These are phyloP conservation scores for Pythium sp. DNA, from an alignment of 352 stramenopile species.

Conservation along the genomic window DNA sequence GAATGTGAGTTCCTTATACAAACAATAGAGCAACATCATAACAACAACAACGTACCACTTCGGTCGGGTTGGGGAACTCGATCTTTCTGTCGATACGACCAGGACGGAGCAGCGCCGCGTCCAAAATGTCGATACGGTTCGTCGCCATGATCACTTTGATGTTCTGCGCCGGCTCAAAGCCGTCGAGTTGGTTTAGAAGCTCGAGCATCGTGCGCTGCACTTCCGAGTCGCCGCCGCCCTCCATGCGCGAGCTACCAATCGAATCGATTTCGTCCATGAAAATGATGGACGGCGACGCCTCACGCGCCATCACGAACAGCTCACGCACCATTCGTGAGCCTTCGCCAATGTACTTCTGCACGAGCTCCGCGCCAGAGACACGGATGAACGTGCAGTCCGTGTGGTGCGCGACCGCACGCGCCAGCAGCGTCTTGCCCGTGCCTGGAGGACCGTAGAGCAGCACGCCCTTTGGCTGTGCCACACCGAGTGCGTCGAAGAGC, in stretches of 20 bases:
- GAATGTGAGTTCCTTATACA: conserved; percentile 10
- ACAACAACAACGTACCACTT: conserved; percentile 59
- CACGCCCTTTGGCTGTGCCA: conserved; percentile 96
- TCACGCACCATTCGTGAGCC: conserved; percentile 99
- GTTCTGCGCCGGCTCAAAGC: conserved; percentile 96
- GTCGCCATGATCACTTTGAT: conserved; percentile 99
- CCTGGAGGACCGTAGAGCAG: conserved; percentile 97
- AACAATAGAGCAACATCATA: conserved; percentile 1
- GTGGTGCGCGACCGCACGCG: conserved; percentile 98
- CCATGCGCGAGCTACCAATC: conserved; percentile 94
- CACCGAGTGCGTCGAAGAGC: conserved; percentile 98
- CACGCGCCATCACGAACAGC: conserved; percentile 98
- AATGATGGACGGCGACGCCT: conserved; percentile 98
- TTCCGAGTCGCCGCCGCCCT: conserved; percentile 96
- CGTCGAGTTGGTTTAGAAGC: conserved; percentile 98
- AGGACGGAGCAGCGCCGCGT: conserved; percentile 95
- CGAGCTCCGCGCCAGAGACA: conserved; percentile 97
- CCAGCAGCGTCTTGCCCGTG: conserved; percentile 98
- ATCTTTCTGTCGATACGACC: conserved; percentile 99
- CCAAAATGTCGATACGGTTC: conserved; percentile 99
- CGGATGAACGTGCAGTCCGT: conserved; percentile 99
- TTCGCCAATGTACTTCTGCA: conserved; percentile 99
- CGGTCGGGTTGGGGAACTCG: conserved; percentile 98
- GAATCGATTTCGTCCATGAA: conserved; percentile 99
- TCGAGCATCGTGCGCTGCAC: conserved; percentile 99